phyloP scores from a whole-genome alignment of 306 rosid species.

The Prunus mira region DNA sequence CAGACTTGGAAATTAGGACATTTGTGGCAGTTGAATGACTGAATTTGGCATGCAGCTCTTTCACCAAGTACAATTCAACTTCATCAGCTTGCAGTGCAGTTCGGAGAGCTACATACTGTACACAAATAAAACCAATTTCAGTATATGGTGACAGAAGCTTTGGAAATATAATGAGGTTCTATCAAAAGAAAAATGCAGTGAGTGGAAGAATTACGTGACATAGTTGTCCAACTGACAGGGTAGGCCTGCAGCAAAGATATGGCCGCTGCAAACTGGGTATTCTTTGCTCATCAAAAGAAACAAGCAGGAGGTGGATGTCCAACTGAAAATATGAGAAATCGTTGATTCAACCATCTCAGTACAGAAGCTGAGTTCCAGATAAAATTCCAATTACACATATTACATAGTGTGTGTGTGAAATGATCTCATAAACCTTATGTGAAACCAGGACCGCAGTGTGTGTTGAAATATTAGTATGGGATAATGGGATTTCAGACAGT shows the following conservation, averaged over 20 bases:
- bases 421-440: slow-evolving; percentile 2
- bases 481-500: background rate
- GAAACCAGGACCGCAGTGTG: slow-evolving; percentile 3
- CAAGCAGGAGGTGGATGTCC: slow-evolving; percentile 47
- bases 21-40: slow-evolving; percentile 26
- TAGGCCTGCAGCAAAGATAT: slow-evolving; percentile 58
- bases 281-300: slow-evolving; percentile 55
- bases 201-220: slow-evolving; percentile 47
- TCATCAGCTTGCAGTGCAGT: slow-evolving; percentile 33
- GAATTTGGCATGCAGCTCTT: slow-evolving; percentile 31
- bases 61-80: slow-evolving; percentile 52
- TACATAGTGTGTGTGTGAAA: background rate
- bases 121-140: slow-evolving; percentile 19
- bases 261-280: slow-evolving; percentile 52
- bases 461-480: background rate
- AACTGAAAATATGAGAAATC: slow-evolving; percentile 37
- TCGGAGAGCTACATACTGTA: slow-evolving; percentile 57
- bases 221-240: slow-evolving; percentile 43
- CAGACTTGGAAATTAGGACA: background rate
- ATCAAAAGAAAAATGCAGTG: slow-evolving; percentile 13
- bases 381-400: background rate
- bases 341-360: slow-evolving; percentile 8
- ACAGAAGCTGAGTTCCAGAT: slow-evolving; percentile 7
- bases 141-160: background rate
- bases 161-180: background rate